Evolutionary conservation across 2,329 filamentous ascomycete genomes (phyloP), one percentile per base, ranked within the genome.

Genomic region (Myriosclerotinia scirpicola): DNA sequence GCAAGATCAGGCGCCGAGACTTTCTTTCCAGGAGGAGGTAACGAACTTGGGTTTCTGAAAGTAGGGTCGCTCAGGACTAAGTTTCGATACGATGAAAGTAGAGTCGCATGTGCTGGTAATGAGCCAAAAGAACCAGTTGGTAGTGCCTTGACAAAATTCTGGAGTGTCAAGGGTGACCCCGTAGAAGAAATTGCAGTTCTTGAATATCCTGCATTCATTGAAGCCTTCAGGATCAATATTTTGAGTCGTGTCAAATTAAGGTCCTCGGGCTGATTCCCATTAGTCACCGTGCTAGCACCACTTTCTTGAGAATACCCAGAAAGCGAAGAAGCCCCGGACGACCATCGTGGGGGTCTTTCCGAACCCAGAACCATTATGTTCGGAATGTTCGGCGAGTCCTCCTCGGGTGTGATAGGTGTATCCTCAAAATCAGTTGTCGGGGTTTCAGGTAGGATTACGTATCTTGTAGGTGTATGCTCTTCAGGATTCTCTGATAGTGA

Each of bases 371-470:
- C 89, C 62, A 97, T 83, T 72, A 97, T 97, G 74, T 97, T 96
- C 7, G 92, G 93, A 65, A 93, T 85, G 50, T 87, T 88, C 0
- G 89, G 86, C 9, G 85, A 89, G 54, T 89, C 86, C 71, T 91
- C 91, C 66, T 94, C 91, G 0, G 90, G 90, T 0, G 93, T 96
- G 54, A 92, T 86, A 5, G 91, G 89, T 0, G 90, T 92, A 75
- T 98, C 93, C 77, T 97, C 94, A 73, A 97, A 97, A 72, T 97
- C 93, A 5, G 93, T 98, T 0, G 94, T 94, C 0, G 93, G 93
- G 0, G 93, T 98, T 79, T 98, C 94, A 0, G 93, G 93, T 30
- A 59, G 20, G 22, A 59, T 60, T 17, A 55, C 20, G 36, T 66
- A 66, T 15, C 69, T 67, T 4, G 68, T 53, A 59, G 70, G 65